Conservation (phyloP, 2,329 filamentous ascomycete species). For the Fusarium hainanense region DNA sequence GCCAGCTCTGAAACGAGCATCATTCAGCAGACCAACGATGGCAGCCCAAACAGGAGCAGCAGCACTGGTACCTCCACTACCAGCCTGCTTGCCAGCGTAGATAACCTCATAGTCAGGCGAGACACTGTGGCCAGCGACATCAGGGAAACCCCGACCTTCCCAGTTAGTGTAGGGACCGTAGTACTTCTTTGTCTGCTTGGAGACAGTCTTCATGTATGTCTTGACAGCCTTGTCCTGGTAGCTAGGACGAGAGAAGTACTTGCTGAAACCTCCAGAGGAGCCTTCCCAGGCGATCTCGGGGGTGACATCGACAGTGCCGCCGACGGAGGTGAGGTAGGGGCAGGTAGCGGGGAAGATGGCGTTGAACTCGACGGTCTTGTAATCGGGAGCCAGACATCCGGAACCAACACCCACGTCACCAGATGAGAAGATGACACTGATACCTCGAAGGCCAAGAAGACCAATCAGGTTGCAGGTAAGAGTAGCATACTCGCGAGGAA, state of each 20-base stretch:
- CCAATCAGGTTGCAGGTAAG: conserved; percentile 29
- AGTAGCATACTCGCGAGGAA: conserved; percentile 20
- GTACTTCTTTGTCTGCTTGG: conserved; percentile 52
- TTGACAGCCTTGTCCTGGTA: conserved; percentile 59
- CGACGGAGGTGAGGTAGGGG: conserved; percentile 62
- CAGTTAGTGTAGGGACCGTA: conserved; percentile 48
- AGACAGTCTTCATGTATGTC: conserved; percentile 52
- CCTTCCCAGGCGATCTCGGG: conserved; percentile 58
- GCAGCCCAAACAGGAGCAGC: conserved; percentile 61
- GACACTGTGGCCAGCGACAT: conserved; percentile 57
- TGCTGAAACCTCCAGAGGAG: conserved; percentile 61
- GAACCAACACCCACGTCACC: conserved; percentile 40
- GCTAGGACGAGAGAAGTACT: conserved; percentile 59
- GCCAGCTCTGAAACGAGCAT: conserved; percentile 56
- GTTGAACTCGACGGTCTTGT: conserved; percentile 45
- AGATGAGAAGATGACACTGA: conserved; percentile 56
- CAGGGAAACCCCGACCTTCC: conserved; percentile 57
- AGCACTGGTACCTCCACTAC: conserved; percentile 55
- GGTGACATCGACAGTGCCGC: conserved; percentile 62
- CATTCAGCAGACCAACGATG: conserved; percentile 61
- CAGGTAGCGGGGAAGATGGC: conserved; percentile 56
- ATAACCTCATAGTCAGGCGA: conserved; percentile 63
- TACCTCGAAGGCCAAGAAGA: conserved; percentile 22
- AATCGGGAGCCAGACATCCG: conserved; percentile 26
- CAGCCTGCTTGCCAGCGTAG: conserved; percentile 41